Percentiles rank a stretch among this genome's conserved stretches.
These are phyloP conservation scores for Acmispon strigosus DNA, from an alignment of 306 rosid genomes.

Conservation along the genomic window DNA sequence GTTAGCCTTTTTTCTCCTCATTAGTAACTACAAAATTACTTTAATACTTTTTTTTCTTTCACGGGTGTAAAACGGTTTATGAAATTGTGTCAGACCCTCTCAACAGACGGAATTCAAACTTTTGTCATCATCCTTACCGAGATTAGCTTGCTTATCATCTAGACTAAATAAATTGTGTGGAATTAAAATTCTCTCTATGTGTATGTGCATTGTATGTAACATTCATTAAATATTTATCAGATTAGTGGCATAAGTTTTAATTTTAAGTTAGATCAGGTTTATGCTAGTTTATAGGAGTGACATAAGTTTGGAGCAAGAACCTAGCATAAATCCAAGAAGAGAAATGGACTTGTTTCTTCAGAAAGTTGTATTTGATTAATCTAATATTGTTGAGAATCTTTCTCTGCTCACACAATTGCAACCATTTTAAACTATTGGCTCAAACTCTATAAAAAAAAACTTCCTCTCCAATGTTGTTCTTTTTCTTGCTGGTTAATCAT, in stretches of 20 bases:
- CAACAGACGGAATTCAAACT: too few species aligned
- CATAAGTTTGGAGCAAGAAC: too few species aligned
- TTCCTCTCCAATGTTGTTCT: neutral
- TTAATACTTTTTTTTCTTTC: too few species aligned
- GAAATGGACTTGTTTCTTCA: too few species aligned
- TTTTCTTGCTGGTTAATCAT: neutral
- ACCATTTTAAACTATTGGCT: neutral
- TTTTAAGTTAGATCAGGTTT: slow-evolving; percentile 9
- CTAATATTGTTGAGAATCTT: slow-evolving; percentile 3
- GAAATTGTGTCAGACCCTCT: too few species aligned
- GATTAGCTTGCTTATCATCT: too few species aligned
- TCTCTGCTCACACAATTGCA: neutral
- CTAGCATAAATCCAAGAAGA: too few species aligned
- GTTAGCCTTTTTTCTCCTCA: too few species aligned
- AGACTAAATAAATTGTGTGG: neutral
- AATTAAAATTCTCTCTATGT: neutral
- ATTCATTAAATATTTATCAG: neutral
- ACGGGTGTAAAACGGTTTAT: too few species aligned
- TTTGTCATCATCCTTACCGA: too few species aligned
- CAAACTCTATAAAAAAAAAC: neutral
- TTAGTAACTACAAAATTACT: too few species aligned
- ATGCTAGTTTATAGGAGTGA: neutral
- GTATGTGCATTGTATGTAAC: neutral
- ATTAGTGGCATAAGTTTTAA: neutral
- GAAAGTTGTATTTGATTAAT: neutral